A percentile compares a stretch with the other conserved stretches of the same genome.
Evolutionary conservation across 1,139 yeast species (phyloP).

Genomic region (Pichia sp.): DNA sequence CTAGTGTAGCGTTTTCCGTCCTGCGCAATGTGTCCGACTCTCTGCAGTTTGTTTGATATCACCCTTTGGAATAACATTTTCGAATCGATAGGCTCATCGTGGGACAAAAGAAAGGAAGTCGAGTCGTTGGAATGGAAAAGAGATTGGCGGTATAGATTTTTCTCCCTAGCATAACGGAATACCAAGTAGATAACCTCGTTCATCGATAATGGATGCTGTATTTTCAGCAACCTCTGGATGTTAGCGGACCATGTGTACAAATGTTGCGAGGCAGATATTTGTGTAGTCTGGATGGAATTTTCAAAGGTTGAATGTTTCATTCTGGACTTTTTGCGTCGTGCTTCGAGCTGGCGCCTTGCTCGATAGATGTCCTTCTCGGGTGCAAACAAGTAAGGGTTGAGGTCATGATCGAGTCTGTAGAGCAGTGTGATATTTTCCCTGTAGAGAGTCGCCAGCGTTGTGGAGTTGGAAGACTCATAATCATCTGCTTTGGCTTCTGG

Average conservation of each 20-base stretch:
- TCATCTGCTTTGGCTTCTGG: background rate
- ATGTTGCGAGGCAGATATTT: background rate
- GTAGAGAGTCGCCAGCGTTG: background rate
- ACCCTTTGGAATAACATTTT: background rate
- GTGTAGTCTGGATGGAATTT: background rate
- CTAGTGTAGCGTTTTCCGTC: background rate
- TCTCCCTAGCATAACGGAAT: background rate
- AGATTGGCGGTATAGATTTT: background rate
- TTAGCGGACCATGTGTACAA: slow-evolving; percentile 5
- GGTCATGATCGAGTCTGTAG: background rate
- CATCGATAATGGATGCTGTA: slow-evolving; percentile 2
- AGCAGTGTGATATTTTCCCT: slow-evolving; percentile 3
- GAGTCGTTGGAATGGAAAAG: background rate
- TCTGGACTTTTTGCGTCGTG: background rate
- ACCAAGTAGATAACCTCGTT: slow-evolving; percentile 5
- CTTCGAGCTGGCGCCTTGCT: background rate
- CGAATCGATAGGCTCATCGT: background rate
- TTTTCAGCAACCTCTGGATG: slow-evolving; percentile 1
- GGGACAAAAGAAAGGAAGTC: background rate
- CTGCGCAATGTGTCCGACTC: background rate
- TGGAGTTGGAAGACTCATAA: background rate
- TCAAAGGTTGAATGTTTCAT: background rate
- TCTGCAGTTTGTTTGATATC: background rate
- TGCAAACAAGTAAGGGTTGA: background rate
- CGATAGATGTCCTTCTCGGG: background rate